These are phyloP conservation scores for Microstroma glucosiphilum DNA, from an alignment of 1,284 basidiomycete species.

Conservation along the genomic window DNA sequence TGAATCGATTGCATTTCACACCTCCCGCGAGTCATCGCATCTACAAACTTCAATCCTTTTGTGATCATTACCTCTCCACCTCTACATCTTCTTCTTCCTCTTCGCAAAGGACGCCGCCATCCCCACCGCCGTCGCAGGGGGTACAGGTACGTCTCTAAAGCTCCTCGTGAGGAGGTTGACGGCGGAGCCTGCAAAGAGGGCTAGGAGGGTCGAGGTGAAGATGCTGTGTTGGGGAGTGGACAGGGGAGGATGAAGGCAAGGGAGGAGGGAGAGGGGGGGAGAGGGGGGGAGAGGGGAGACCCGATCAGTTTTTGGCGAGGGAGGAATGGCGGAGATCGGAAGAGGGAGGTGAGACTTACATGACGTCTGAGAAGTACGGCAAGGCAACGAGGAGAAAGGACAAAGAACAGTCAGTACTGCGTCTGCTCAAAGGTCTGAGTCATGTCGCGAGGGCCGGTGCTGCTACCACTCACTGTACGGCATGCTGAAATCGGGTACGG, in stretches of 20 bases:
- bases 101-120: background rate
- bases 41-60: no score
- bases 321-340: no score
- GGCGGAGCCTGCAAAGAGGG: slow-evolving; percentile 84
- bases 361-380: no score
- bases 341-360: no score
- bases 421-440: no score
- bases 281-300: slow-evolving; percentile 59
- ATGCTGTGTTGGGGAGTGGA: slow-evolving; percentile 17
- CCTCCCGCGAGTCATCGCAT: no score
- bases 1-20: no score
- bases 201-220: slow-evolving; percentile 52
- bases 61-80: background rate
- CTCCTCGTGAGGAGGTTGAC: slow-evolving; percentile 81
- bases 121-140: background rate
- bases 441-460: no score
- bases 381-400: no score
- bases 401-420: no score
- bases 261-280: slow-evolving; percentile 55
- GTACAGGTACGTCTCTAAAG: slow-evolving; percentile 54
- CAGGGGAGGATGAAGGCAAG: no score
- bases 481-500: slow-evolving; percentile 98
- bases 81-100: background rate
- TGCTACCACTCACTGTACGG: slow-evolving; percentile 72
- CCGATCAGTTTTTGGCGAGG: no score